These are phyloP conservation scores for Solanum chiquidenum DNA, from an alignment of 257 asterid genomes.

Conservation along the genomic window DNA sequence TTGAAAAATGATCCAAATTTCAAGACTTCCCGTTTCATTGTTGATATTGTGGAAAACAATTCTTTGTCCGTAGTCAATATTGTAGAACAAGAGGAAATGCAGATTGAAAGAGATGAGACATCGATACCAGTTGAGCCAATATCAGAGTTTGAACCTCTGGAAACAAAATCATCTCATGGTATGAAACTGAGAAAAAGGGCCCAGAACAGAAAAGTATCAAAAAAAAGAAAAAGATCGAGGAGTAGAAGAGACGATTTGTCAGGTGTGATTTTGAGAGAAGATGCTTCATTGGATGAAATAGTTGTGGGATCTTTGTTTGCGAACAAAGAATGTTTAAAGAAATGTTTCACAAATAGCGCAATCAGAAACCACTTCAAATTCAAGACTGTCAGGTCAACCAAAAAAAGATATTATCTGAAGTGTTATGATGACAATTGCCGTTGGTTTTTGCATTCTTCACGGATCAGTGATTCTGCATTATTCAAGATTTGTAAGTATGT, in stretches of 20 bases:
- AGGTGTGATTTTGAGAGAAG: neutral
- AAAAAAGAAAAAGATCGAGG: neutral
- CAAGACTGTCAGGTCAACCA: constrained; percentile 1
- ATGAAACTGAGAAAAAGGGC: neutral
- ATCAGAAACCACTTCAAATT: neutral
- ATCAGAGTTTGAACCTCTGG: neutral
- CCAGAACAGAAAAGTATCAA: neutral
- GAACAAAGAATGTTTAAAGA: neutral
- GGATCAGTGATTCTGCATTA: neutral
- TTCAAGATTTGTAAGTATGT: neutral
- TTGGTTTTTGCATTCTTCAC: neutral
- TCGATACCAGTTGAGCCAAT: constrained; percentile 1
- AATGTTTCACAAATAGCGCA: neutral
- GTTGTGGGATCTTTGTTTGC: neutral
- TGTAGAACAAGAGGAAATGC: constrained; percentile 1
- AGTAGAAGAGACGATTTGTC: neutral
- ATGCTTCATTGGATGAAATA: constrained; percentile 1
- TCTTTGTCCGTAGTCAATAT: neutral
- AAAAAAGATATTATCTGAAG: neutral
- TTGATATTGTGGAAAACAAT: neutral
- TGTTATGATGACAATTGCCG: neutral
- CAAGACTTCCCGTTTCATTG: constrained; percentile 1
- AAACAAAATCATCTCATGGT: neutral
- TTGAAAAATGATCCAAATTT: neutral
- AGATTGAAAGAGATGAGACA: neutral